Base-by-base conservation (phyloP, 495 filamentous ascomycete genomes). In the Neurospora sp. region DNA sequence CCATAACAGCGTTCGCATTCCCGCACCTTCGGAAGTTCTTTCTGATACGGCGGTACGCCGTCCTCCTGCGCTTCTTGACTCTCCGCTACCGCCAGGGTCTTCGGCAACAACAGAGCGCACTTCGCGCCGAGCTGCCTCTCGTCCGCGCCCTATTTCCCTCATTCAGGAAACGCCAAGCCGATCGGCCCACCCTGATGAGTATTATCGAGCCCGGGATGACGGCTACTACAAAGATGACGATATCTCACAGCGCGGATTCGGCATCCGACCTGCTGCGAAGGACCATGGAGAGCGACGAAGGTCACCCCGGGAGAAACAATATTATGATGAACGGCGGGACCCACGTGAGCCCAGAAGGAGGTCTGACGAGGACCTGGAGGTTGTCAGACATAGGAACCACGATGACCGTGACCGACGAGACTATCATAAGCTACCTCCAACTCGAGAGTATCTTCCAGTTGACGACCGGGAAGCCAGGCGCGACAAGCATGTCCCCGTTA, bases 81-180 rank as follows among this genome's bases (percentile, higher is more conserved):
- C 82, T 16, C 75, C 76, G 27, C 54, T 66, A 35, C 54, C 31
- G 23, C 54, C 27, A 18, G 54, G 54, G 27, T 66, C 54, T 16
- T 66, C 54, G 54, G 54, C 54, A 16, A 27, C 54, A 16, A 66
- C 54, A 35, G 27, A 66, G 54, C 54, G 54, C 54, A 66, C 12
- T 18, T 66, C 54, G 12, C 81, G 78, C n/a, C 80, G 80, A n/a
- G 73, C 73, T 12, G 39, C 75, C 11, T 74, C 74, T 31, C 78
- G 78, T 16, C 78, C 79, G 1, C 80, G 87, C 14, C 85, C 86
- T 7, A 78, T 86, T 5, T 85, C 85, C 0, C 75, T 86, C n/a
- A 84, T 86, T 41, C 84, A 87, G 44, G 86, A 88, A 41, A 66
- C 73, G 49, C 70, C 83, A 74, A 41, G 74, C 75, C 73, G 82